A percentile compares a stretch with the other conserved stretches of the same genome.
These are phyloP conservation scores for Perkinsus olseni DNA, from an alignment of 169 alveolate genomes.

Conservation along the genomic window DNA sequence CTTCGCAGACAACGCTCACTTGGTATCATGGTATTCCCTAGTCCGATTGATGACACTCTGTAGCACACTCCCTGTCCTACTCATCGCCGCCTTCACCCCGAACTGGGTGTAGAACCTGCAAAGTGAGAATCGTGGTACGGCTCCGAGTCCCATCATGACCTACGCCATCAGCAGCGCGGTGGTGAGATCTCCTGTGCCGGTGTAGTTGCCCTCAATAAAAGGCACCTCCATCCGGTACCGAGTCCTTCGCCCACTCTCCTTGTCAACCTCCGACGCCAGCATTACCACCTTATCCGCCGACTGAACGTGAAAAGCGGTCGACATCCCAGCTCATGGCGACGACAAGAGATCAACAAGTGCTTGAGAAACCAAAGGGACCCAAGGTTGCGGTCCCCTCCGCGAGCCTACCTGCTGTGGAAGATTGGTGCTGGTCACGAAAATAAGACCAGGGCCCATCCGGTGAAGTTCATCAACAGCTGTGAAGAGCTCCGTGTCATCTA, in stretches of 20 bases:
- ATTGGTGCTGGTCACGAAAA: background rate
- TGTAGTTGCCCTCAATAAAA: background rate
- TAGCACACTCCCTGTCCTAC: background rate
- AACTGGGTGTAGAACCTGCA: background rate
- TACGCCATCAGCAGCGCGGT: constrained; percentile 11
- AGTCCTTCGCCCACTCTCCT: background rate
- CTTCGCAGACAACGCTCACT: background rate
- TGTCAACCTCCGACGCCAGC: background rate
- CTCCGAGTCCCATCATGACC: too few relatives aligned
- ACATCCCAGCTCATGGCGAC: constrained; percentile 20
- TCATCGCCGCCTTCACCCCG: background rate
- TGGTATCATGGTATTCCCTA: background rate
- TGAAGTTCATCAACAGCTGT: background rate
- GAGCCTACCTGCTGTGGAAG: background rate
- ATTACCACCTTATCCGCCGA: background rate
- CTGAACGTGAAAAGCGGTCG: constrained; percentile 17
- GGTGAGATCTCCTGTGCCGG: constrained; percentile 19
- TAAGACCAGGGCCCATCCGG: background rate
- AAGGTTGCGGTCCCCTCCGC: too few relatives aligned
- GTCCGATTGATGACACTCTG: background rate
- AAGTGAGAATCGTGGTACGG: too few relatives aligned
- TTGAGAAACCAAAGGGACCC: background rate
- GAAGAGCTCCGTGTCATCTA: background rate
- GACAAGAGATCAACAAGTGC: background rate
- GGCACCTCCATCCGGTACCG: constrained; percentile 3